These are phyloP conservation scores for Drechslerella dactyloides DNA, from an alignment of 2,329 filamentous ascomycete species.

Conservation along the genomic window DNA sequence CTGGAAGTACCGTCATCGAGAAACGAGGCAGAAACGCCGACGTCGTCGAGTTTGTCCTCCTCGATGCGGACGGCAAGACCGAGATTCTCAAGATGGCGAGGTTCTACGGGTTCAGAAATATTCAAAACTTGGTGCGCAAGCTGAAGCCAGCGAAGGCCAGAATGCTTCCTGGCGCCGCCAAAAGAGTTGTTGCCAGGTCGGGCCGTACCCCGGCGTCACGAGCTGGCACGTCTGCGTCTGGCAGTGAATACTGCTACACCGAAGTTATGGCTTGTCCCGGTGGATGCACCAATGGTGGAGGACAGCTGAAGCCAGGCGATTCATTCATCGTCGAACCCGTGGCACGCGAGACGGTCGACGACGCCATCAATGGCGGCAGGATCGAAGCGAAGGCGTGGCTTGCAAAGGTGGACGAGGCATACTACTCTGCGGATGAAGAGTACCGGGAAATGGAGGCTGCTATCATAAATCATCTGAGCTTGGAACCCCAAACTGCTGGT, in stretches of 20 bases:
- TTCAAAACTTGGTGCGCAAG: slow-evolving; percentile 93
- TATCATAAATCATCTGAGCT: slow-evolving; percentile 52
- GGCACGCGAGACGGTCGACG: slow-evolving; percentile 56
- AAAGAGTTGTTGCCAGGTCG: slow-evolving; percentile 58
- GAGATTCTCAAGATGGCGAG: slow-evolving; percentile 73
- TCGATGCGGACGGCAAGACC: slow-evolving; percentile 27
- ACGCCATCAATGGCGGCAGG: slow-evolving; percentile 63
- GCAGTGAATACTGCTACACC: slow-evolving; percentile 42
- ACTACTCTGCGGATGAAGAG: slow-evolving; percentile 68
- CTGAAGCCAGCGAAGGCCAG: slow-evolving; percentile 80
- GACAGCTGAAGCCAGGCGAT: slow-evolving; percentile 91
- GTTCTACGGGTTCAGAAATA: slow-evolving; percentile 97
- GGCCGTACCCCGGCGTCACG: slow-evolving; percentile 57
- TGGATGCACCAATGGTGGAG: slow-evolving; percentile 97
- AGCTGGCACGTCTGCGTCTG: slow-evolving; percentile 54
- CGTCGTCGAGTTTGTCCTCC: slow-evolving; percentile 75
- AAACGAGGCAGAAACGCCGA: slow-evolving; percentile 85
- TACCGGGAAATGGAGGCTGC: slow-evolving; percentile 54
- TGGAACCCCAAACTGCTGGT: slow-evolving; percentile 56
- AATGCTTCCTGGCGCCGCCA: slow-evolving; percentile 69
- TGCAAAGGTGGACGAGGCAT: slow-evolving; percentile 82
- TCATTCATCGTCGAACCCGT: slow-evolving; percentile 61
- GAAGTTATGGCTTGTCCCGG: slow-evolving; percentile 99
- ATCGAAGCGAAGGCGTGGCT: slow-evolving; percentile 84
- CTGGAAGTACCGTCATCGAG: slow-evolving; percentile 73